Evolutionary conservation across 306 rosid species (phyloP).

Genomic region (Quercus parvula): DNA sequence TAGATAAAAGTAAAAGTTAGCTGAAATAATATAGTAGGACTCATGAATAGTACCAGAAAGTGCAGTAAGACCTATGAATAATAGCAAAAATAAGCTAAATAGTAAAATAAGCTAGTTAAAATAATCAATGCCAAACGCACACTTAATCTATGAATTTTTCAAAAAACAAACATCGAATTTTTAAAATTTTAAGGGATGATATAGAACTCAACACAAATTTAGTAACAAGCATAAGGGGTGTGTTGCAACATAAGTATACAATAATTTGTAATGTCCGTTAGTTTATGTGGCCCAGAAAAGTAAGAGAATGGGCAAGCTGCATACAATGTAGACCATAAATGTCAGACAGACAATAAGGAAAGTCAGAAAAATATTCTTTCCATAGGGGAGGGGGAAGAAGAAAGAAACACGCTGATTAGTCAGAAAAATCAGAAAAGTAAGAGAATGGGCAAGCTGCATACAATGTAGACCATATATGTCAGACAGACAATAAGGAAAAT

Average conservation of each 20-base stretch:
- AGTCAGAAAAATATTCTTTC: background rate
- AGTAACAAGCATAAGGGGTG: background rate
- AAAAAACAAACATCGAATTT: too few relatives aligned
- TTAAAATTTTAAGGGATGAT: too few relatives aligned
- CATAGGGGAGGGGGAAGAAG: background rate
- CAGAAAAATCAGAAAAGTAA: background rate
- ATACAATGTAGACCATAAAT: background rate
- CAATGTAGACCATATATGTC: background rate
- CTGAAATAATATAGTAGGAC: too few relatives aligned
- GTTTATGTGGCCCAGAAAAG: background rate
- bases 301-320: background rate
- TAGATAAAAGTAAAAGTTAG: too few relatives aligned
- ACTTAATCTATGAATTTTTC: too few relatives aligned
- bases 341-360: background rate
- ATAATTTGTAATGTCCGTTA: background rate
- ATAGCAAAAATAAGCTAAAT: too few relatives aligned
- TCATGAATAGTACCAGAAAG: too few relatives aligned
- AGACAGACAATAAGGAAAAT: background rate
- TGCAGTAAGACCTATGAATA: too few relatives aligned
- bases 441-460: background rate
- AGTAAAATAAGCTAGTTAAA: too few relatives aligned
- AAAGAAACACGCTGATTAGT: background rate
- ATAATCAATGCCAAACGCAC: too few relatives aligned
- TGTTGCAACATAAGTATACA: background rate
- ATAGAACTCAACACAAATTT: too few relatives aligned